phyloP scores from a whole-genome alignment of 768 basidiomycete species.

The Suillus subalutaceus region DNA sequence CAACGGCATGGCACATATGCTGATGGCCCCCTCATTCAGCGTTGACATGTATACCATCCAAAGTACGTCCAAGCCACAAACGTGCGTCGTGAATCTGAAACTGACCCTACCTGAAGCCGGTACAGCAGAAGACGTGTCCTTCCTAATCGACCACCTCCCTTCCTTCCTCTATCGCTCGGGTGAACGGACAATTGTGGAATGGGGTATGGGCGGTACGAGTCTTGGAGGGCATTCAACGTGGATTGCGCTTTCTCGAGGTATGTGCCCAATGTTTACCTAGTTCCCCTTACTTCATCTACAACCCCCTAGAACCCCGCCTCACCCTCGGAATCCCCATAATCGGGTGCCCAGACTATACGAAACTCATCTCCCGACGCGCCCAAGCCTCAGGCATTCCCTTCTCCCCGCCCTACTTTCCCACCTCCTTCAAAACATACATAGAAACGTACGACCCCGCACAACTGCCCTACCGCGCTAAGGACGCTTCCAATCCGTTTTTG shows the following conservation, averaged over 20 bases:
- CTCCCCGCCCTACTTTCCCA: slow-evolving; percentile 60
- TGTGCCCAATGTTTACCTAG: neutral
- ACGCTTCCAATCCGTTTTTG: slow-evolving; percentile 56
- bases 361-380: slow-evolving; percentile 62
- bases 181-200: slow-evolving; percentile 63
- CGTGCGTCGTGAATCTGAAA: neutral
- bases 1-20: neutral
- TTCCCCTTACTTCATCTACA: neutral
- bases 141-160: slow-evolving; percentile 80
- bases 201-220: slow-evolving; percentile 75
- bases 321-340: slow-evolving; percentile 54
- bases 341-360: slow-evolving; percentile 72
- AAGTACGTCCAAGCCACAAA: slow-evolving; percentile 20
- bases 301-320: slow-evolving; percentile 46
- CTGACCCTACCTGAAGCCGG: slow-evolving; percentile 41
- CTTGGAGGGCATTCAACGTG: slow-evolving; percentile 88
- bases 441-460: slow-evolving; percentile 46
- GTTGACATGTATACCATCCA: slow-evolving; percentile 36
- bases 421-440: slow-evolving; percentile 52
- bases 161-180: slow-evolving; percentile 70
- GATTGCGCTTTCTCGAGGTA: slow-evolving; percentile 60
- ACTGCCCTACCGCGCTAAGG: slow-evolving; percentile 43
- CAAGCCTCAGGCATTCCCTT: slow-evolving; percentile 42
- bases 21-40: slow-evolving; percentile 10
- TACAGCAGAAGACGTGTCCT: slow-evolving; percentile 74